Conservation (phyloP, 2,329 filamentous ascomycete genomes). For the Ophiostoma sp. region DNA sequence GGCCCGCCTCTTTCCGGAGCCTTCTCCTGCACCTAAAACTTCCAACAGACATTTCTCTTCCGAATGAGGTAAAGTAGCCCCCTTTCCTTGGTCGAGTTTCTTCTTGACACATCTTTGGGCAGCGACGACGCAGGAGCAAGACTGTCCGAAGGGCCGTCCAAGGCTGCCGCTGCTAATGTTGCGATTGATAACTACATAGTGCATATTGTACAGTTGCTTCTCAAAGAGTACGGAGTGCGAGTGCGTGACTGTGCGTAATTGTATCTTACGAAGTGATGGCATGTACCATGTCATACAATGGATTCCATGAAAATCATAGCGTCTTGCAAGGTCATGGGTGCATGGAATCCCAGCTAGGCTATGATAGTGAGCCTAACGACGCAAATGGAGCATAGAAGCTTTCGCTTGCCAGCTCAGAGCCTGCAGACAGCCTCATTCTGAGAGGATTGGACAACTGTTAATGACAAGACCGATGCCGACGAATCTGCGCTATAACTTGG, state of each 20-base stretch:
- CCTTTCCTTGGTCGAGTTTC: not conserved
- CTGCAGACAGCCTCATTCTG: not conserved
- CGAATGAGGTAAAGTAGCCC: not conserved
- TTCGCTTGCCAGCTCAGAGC: not conserved
- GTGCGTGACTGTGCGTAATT: too few relatives aligned
- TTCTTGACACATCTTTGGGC: not conserved
- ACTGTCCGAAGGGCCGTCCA: too few relatives aligned
- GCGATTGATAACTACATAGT: too few relatives aligned
- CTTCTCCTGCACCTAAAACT: conserved; percentile 1
- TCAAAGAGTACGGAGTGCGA: too few relatives aligned
- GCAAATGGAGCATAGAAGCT: not conserved
- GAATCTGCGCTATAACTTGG: too few relatives aligned
- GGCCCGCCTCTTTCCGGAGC: conserved; percentile 1
- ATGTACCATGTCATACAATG: not conserved
- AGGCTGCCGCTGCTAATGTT: too few relatives aligned
- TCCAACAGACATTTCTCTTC: conserved; percentile 8
- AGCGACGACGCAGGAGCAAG: not conserved
- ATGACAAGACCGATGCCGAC: too few relatives aligned
- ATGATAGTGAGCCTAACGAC: not conserved
- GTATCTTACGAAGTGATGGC: too few relatives aligned
- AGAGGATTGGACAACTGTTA: too few relatives aligned
- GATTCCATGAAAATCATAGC: not conserved
- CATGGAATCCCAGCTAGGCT: not conserved
- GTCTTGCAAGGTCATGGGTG: conserved; percentile 1
- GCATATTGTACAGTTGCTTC: too few relatives aligned